Evolutionary conservation across 768 basidiomycete species (phyloP).

Genomic region (Holtermannia corniformis): DNA sequence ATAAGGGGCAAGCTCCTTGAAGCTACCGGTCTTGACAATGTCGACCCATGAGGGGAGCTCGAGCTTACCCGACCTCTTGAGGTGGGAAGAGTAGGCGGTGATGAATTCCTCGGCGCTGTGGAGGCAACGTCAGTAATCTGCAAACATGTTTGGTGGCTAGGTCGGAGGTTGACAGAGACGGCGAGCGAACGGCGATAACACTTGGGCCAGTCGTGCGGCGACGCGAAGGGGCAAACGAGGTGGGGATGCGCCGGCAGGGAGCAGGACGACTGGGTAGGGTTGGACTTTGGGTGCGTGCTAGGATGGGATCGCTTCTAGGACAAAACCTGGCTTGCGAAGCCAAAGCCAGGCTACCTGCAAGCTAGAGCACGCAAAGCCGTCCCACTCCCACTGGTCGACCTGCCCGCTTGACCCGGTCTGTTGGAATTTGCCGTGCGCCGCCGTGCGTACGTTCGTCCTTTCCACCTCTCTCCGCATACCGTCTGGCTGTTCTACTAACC

Average conservation of each 20-base stretch:
- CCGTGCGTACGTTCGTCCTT: background rate
- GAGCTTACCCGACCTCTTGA: constrained; percentile 97
- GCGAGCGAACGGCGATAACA: background rate
- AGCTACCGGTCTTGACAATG: constrained; percentile 92
- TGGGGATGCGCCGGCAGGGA: no score
- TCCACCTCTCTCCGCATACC: background rate
- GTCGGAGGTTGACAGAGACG: background rate
- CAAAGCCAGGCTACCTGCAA: no score
- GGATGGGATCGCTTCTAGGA: no score
- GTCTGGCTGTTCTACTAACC: constrained; percentile 39
- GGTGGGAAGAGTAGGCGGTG: constrained; percentile 82
- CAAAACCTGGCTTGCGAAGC: no score
- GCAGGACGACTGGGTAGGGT: no score
- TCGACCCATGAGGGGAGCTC: constrained; percentile 97
- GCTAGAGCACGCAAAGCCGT: background rate
- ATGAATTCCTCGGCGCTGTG: constrained; percentile 87
- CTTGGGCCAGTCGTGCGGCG: no score
- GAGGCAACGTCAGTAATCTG: background rate
- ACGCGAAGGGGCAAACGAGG: no score
- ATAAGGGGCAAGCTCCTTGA: constrained; percentile 97
- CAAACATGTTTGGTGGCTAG: constrained; percentile 2
- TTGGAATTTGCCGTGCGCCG: no score
- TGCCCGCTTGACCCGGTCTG: no score
- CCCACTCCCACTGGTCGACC: background rate
- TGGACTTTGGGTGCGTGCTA: no score